A percentile compares a stretch with the other conserved stretches of the same genome.
Evolutionary conservation across 345 rosid genomes (phyloP).

Genomic region (Populus ilicifolia): DNA sequence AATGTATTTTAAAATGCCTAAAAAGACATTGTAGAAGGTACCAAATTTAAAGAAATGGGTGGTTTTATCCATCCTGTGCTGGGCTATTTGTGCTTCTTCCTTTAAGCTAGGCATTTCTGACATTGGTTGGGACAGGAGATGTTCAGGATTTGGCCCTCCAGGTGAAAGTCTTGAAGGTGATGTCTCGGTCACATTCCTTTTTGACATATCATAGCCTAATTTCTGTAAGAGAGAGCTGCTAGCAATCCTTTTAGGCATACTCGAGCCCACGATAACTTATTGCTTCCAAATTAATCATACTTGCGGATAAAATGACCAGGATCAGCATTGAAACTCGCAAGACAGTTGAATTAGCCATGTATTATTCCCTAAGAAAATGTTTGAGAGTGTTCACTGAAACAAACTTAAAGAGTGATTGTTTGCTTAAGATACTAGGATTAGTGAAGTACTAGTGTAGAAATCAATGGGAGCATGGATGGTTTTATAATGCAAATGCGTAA

Average conservation of each 20-base stretch:
- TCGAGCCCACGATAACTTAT: constrained; percentile 12
- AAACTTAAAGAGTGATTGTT: not conserved
- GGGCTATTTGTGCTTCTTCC: not conserved
- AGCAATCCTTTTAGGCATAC: constrained; percentile 12
- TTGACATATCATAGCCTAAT: constrained; percentile 16
- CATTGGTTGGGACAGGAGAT: constrained; percentile 12
- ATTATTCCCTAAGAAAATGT: not conserved
- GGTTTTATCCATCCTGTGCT: too few species aligned
- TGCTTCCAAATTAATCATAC: constrained; percentile 9
- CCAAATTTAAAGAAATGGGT: too few species aligned
- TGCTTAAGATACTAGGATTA: not conserved
- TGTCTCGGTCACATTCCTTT: not conserved
- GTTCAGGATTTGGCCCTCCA: constrained; percentile 40
- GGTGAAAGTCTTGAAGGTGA: constrained; percentile 23
- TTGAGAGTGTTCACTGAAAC: not conserved
- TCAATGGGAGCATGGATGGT: not conserved
- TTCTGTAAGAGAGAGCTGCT: constrained; percentile 17
- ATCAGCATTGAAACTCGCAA: constrained; percentile 16
- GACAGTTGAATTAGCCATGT: constrained; percentile 15
- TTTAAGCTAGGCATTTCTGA: constrained; percentile 12
- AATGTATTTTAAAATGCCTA: too few species aligned
- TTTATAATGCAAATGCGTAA: constrained; percentile 13
- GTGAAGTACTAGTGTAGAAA: not conserved
- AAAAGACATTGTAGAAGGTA: too few species aligned
- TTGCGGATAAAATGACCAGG: constrained; percentile 20